These are phyloP conservation scores for Thalassiosira pacifica DNA, from an alignment of 352 stramenopile species.

Conservation along the genomic window DNA sequence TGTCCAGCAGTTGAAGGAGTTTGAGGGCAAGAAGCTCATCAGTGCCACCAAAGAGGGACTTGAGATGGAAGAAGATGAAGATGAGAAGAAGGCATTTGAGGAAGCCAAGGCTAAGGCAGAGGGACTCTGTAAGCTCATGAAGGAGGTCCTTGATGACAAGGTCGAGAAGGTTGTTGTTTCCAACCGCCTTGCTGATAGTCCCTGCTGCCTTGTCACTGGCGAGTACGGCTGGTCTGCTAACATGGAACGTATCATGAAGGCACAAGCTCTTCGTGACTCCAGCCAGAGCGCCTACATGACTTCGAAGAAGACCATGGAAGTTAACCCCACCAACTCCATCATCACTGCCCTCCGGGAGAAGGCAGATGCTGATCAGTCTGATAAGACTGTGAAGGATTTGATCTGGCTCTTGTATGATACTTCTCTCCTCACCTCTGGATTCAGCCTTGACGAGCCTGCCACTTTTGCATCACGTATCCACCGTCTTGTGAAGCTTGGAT, in stretches of 20 bases:
- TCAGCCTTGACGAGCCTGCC: constrained; percentile 98
- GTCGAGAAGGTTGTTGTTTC: constrained; percentile 99
- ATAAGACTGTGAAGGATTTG: constrained; percentile 99
- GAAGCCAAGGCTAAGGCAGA: constrained; percentile 98
- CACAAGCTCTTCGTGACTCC: constrained; percentile 98
- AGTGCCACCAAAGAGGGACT: constrained; percentile 97
- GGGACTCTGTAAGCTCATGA: constrained; percentile 99
- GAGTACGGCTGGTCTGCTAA: constrained; percentile 99
- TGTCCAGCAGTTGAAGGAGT: constrained; percentile 99
- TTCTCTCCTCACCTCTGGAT: constrained; percentile 98
- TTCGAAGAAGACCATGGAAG: constrained; percentile 99
- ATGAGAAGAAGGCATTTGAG: constrained; percentile 99
- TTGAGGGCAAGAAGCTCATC: constrained; percentile 99
- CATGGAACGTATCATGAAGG: constrained; percentile 99
- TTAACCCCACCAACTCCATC: constrained; percentile 99
- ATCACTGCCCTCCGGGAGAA: constrained; percentile 98
- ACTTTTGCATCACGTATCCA: constrained; percentile 99
- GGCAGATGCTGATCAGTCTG: constrained; percentile 97
- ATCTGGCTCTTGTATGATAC: constrained; percentile 99
- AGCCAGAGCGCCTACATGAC: constrained; percentile 98
- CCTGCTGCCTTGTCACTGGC: constrained; percentile 98
- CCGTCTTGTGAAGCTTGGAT: constrained; percentile 98
- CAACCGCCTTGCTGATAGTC: constrained; percentile 98
- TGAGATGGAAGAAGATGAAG: constrained; percentile 94
- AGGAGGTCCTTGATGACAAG: constrained; percentile 99